Base-by-base conservation (phyloP, 768 basidiomycete genomes). In the Amanita inopinata region DNA sequence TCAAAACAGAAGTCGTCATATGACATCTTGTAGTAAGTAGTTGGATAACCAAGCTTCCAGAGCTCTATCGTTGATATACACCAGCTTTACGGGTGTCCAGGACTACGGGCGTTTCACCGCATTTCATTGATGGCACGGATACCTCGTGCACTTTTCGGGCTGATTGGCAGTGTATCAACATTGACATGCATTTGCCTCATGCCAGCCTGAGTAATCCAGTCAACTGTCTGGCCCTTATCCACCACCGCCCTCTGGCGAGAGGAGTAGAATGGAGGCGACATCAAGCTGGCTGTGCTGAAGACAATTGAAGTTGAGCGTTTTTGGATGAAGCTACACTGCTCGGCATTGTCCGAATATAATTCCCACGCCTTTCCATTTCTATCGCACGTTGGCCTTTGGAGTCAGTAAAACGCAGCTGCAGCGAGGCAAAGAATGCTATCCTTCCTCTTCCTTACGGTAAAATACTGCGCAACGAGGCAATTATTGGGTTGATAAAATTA, bases 1-100 rank as follows among this genome's bases (percentile, higher is more conserved):
- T 66, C 61, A 43, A 71, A 55, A 47, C 61, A 63, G 52, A 65
- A 66, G 30, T 68, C 64, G 59, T 70, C 67, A 38, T 56, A 37
- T 35, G 57, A 44, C 53, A 61, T 60, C 46, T 50, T 28, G 23
- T 38, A 23, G 40, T 18, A 15, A 42, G 31, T n/a, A 33, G n/a
- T n/a, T 37, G 14, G n/a, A 14, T 14, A 14, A 30, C 18, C 18
- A 28, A 25, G 33, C 24, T 10, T 43, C 8, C 37, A 18, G 9
- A 33, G 20, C 27, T n/a, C 15, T 34, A 37, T 44, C 25, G 33
- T 43, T 34, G 9, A 36, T 43, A 43, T 37, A 43, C 17, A 33
- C 32, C 14, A 34, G 19, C 12, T 33, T 18, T 23, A 7, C 15
- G 33, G 25, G 22, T 11, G 8, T 17, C 31, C 27, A 30, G 38